These are phyloP conservation scores for Cladosporium sp. DNA, from an alignment of 2,329 filamentous ascomycete species.

Conservation along the genomic window DNA sequence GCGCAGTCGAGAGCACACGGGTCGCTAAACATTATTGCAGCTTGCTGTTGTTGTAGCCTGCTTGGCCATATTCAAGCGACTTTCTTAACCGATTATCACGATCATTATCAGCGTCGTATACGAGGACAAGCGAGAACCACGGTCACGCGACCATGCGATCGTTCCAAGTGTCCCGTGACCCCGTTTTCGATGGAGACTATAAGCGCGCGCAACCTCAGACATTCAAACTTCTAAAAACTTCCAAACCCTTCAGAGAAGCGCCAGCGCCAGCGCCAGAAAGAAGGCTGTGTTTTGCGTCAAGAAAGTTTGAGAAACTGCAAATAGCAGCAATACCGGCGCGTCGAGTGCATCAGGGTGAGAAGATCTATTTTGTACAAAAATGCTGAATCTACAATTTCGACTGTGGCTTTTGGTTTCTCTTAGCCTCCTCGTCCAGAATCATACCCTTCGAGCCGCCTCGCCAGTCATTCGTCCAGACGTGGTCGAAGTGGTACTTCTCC, in stretches of 20 bases:
- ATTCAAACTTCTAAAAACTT: not conserved
- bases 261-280: not conserved
- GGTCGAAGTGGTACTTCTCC: slow-evolving; percentile 32
- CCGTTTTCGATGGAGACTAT: not conserved
- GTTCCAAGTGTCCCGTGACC: too few species aligned
- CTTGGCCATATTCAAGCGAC: too few species aligned
- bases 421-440: slow-evolving; percentile 34
- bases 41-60: too few species aligned
- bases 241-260: too few species aligned
- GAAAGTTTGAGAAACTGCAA: not conserved
- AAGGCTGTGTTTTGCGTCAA: not conserved
- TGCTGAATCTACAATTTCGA: slow-evolving; percentile 2
- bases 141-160: too few species aligned
- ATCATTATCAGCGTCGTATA: too few species aligned
- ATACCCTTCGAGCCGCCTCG: slow-evolving; percentile 33
- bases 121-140: too few species aligned
- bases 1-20: not conserved
- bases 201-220: slow-evolving; percentile 11
- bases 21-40: too few species aligned
- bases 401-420: slow-evolving; percentile 17
- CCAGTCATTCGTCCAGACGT: slow-evolving; percentile 36
- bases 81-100: too few species aligned
- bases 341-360: not conserved
- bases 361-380: not conserved
- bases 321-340: not conserved